Conservation (phyloP, 192 early-diverging fungal genomes). For the Backusella australiensis region DNA sequence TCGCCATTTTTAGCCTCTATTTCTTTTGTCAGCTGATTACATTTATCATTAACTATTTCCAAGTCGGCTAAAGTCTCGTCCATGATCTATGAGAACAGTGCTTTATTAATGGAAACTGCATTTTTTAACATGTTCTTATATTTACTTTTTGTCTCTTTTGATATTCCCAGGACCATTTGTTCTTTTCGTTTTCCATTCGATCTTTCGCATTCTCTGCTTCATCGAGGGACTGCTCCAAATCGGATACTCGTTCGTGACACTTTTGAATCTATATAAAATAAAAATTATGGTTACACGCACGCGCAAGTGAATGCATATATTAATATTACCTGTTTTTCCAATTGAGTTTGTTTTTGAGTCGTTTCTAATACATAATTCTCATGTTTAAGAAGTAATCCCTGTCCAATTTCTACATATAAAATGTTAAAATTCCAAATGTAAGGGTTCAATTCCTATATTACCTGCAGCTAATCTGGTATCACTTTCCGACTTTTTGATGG, state of each 20-base stretch:
- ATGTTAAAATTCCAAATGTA: too few relatives aligned
- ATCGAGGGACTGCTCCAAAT: constrained; percentile 27
- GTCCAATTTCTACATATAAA: constrained; percentile 41
- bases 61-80: constrained; percentile 25
- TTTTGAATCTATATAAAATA: constrained; percentile 19
- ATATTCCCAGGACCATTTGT: constrained; percentile 23
- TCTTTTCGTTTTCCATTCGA: constrained; percentile 25
- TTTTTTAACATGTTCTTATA: background rate
- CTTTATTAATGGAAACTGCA: too few relatives aligned
- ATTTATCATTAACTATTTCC: constrained; percentile 20
- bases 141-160: constrained; percentile 36
- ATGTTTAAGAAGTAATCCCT: constrained; percentile 40
- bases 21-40: constrained; percentile 24
- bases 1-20: constrained; percentile 25
- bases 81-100: constrained; percentile 14
- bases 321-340: constrained; percentile 34
- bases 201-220: constrained; percentile 28
- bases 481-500: constrained; percentile 33
- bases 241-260: constrained; percentile 9
- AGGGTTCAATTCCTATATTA: background rate
- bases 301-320: background rate
- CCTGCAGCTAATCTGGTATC: constrained; percentile 44
- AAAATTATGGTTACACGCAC: constrained; percentile 9
- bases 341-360: constrained; percentile 16
- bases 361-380: constrained; percentile 33